Percentiles rank a stretch among this genome's conserved stretches.
Evolutionary conservation across 768 basidiomycete genomes (phyloP).

Genomic region (Trametes cubensis): DNA sequence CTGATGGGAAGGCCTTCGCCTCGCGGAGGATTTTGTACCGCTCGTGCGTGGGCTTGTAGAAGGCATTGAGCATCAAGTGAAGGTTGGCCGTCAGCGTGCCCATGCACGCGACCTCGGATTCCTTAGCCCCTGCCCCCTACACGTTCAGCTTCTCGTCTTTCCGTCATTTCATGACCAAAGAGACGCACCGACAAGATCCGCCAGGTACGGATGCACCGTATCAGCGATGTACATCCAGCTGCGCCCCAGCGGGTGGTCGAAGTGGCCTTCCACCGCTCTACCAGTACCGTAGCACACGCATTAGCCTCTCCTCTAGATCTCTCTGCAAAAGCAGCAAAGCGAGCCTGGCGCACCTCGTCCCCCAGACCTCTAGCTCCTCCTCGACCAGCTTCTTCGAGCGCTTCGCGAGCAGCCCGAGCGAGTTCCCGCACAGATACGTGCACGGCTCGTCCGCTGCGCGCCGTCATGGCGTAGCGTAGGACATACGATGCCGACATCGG

Average conservation of each 20-base stretch:
- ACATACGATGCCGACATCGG: too few relatives aligned
- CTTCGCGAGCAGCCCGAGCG: slow-evolving; percentile 82
- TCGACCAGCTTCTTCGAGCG: slow-evolving; percentile 70
- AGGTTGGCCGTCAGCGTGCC: slow-evolving; percentile 93
- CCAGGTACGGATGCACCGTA: slow-evolving; percentile 70
- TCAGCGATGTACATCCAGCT: slow-evolving; percentile 84
- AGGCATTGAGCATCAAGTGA: slow-evolving; percentile 91
- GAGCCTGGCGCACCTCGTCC: slow-evolving; percentile 51
- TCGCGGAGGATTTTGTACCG: slow-evolving; percentile 96
- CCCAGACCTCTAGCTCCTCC: slow-evolving; percentile 88
- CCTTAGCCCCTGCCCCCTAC: slow-evolving; percentile 66
- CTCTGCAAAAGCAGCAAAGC: background rate
- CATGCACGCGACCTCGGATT: slow-evolving; percentile 94
- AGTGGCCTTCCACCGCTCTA: slow-evolving; percentile 89
- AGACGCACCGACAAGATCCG: slow-evolving; percentile 76
- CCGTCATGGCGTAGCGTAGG: background rate
- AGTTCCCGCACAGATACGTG: slow-evolving; percentile 95
- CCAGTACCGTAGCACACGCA: background rate
- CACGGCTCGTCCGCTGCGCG: slow-evolving; percentile 42
- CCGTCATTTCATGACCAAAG: background rate
- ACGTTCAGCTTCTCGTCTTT: background rate
- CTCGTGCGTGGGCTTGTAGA: slow-evolving; percentile 85
- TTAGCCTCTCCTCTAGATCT: background rate
- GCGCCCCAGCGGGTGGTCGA: slow-evolving; percentile 80
- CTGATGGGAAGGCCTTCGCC: slow-evolving; percentile 92